Evolutionary conservation across 192 early-diverging fungal species (phyloP).

Genomic region (Ambispora gerdemannii): DNA sequence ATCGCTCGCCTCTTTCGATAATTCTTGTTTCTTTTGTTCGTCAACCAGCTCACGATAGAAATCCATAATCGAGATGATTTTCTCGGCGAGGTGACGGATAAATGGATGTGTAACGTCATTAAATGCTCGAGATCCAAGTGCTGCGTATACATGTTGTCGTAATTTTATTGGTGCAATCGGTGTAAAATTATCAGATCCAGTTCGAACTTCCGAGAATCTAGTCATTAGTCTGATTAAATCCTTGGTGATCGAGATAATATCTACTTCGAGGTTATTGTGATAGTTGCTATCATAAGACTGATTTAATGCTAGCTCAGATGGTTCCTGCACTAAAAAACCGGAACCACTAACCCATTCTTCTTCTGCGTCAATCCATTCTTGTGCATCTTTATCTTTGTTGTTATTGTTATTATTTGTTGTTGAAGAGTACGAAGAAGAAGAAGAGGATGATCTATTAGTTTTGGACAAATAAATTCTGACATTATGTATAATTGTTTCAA

Average conservation of each 20-base stretch:
- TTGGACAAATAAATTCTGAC: not conserved
- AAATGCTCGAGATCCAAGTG: not conserved
- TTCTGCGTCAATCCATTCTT: not conserved
- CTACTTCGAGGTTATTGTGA: slow-evolving; percentile 2
- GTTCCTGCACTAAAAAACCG: not conserved
- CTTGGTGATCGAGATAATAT: not conserved
- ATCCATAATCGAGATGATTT: not conserved
- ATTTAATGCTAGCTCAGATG: not conserved
- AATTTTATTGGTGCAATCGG: slow-evolving; percentile 4
- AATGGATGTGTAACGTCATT: not conserved
- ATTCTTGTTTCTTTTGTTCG: not conserved
- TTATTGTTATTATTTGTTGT: not conserved
- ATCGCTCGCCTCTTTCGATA: not conserved
- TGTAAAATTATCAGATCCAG: slow-evolving; percentile 2
- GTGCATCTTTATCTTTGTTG: not conserved
- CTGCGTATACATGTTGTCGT: slow-evolving; percentile 20
- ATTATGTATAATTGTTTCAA: not conserved
- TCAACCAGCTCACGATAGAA: not conserved
- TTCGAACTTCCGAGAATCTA: not conserved
- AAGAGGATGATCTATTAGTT: not conserved
- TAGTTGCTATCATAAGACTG: too few relatives aligned
- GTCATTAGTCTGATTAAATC: not conserved
- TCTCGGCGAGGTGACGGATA: not conserved
- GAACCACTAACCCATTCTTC: not conserved
- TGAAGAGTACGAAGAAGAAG: not conserved